Percentiles rank a stretch among this genome's conserved stretches.
phyloP scores from a whole-genome alignment of 495 filamentous ascomycete genomes.

The Neurospora sp. region DNA sequence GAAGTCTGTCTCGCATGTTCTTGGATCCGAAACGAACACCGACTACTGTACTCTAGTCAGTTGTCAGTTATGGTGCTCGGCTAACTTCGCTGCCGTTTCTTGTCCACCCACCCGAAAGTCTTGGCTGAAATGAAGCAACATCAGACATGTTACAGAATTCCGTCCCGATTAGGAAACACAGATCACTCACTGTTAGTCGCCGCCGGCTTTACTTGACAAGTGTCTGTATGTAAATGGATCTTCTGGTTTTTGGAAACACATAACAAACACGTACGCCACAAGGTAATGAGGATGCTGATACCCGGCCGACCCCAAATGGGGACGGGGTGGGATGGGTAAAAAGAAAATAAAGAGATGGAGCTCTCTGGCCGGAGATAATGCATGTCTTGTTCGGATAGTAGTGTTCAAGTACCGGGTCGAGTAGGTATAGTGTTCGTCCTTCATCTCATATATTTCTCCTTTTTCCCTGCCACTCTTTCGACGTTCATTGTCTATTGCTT shows the following conservation, averaged over 20 bases:
- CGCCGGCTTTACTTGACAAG: too few relatives aligned
- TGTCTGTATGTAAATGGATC: too few relatives aligned
- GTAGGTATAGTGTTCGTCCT: neutral
- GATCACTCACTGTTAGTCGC: neutral
- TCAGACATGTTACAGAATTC: neutral
- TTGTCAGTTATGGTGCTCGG: neutral
- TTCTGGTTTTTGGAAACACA: neutral
- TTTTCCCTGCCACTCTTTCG: neutral
- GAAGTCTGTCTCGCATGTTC: neutral
- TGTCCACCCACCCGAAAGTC: neutral
- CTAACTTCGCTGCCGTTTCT: neutral
- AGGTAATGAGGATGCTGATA: neutral
- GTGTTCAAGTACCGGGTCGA: neutral
- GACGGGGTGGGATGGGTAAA: constrained; percentile 2
- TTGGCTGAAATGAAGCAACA: neutral
- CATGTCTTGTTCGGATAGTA: too few relatives aligned
- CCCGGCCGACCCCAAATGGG: neutral
- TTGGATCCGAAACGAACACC: neutral
- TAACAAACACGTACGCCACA: neutral
- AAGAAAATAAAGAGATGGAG: constrained; percentile 3
- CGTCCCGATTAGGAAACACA: neutral
- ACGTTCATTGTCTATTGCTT: neutral
- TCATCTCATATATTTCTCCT: neutral
- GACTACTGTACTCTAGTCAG: neutral
- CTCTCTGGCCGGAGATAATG: neutral